Conservation (phyloP, 805 yeast genomes). For the Ogataea corticis region DNA sequence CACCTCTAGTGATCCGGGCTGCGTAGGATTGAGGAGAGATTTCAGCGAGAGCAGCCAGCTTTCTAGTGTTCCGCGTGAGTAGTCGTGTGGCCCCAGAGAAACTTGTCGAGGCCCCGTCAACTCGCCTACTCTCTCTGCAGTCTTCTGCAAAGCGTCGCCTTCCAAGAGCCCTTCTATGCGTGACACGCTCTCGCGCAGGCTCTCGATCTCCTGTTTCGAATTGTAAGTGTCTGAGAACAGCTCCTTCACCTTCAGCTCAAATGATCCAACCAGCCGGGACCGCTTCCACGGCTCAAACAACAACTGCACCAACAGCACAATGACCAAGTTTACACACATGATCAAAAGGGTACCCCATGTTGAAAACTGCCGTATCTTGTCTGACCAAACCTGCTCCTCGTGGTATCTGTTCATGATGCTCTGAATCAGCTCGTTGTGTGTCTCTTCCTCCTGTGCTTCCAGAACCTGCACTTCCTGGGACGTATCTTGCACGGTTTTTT, state of each 20-base stretch:
- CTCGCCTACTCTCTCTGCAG: neutral
- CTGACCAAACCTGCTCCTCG: constrained; percentile 98
- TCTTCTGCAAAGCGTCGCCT: neutral
- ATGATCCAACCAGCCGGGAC: constrained; percentile 71
- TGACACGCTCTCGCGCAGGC: constrained; percentile 19
- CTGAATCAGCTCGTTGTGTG: constrained; percentile 67
- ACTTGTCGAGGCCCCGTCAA: neutral
- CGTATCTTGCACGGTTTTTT: constrained; percentile 55
- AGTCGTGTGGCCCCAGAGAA: neutral
- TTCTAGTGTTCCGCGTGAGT: neutral
- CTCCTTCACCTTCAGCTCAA: constrained; percentile 74
- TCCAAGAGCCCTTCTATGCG: constrained; percentile 9
- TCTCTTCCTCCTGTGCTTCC: constrained; percentile 65
- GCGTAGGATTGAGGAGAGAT: neutral
- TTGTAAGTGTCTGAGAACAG: constrained; percentile 41
- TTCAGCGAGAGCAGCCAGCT: neutral
- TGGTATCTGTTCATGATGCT: constrained; percentile 87
- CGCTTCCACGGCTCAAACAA: constrained; percentile 95
- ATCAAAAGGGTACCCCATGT: constrained; percentile 95
- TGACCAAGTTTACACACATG: constrained; percentile 80
- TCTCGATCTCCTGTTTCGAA: constrained; percentile 17
- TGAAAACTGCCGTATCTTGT: constrained; percentile 88
- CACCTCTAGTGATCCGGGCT: neutral
- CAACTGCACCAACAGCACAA: constrained; percentile 81
- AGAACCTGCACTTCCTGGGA: constrained; percentile 48